These are phyloP conservation scores for Vitis vinifera DNA, from an alignment of 164 flowering plant genomes.

Conservation along the genomic window ASM3070453v1 NC_081807.1:1430001-1430500, in stretches of 20 bases:
- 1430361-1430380: not conserved
- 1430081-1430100: slow-evolving; percentile 1
- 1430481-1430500: no score
- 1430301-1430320: not conserved
- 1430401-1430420: not conserved
- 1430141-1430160: not conserved
- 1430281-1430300: not conserved
- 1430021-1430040: not conserved
- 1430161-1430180: not conserved
- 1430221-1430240: not conserved
- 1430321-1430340: not conserved
- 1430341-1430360: not conserved
- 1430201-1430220: not conserved
- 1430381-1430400: not conserved
- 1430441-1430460: no score
- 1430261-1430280: not conserved
- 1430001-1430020: not conserved
- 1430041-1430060: not conserved
- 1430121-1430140: not conserved
- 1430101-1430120: not conserved
- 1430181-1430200: not conserved
- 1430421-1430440: not conserved
- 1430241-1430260: not conserved
- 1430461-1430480: not conserved
- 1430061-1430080: slow-evolving; percentile 4